Evolutionary conservation across 2,329 filamentous ascomycete genomes (phyloP).

Genomic region (Sporothrix curviconia): DNA sequence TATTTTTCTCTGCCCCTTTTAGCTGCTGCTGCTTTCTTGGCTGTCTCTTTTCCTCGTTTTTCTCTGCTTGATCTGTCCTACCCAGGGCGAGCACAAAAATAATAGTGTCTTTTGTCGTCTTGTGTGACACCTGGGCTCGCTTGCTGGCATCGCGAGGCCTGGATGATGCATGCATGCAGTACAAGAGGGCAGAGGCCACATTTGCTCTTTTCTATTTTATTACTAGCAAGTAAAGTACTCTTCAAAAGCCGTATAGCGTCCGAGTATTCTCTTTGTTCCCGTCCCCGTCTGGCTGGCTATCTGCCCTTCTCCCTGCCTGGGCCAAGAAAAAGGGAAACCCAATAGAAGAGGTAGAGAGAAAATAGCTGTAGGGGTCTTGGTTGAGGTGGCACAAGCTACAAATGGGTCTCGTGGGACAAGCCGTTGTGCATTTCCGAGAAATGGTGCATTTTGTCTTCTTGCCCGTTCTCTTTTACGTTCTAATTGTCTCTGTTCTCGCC

Average conservation of each 20-base stretch:
- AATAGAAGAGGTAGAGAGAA: neutral
- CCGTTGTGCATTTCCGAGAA: neutral
- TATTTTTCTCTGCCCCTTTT: neutral
- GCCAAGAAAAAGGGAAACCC: neutral
- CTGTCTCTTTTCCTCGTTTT: neutral
- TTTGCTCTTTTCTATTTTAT: neutral
- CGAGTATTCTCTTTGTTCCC: neutral
- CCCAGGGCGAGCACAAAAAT: neutral
- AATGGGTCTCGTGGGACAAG: neutral
- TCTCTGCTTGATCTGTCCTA: neutral
- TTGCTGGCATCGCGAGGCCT: constrained; percentile 4
- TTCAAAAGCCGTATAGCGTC: too few species aligned
- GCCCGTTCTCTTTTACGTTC: neutral
- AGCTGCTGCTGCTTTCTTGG: too few species aligned
- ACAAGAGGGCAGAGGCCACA: neutral
- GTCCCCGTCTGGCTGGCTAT: too few species aligned
- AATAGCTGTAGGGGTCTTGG: neutral
- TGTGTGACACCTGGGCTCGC: neutral
- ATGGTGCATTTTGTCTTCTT: neutral
- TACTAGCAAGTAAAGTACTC: too few species aligned
- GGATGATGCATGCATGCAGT: neutral
- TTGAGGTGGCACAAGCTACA: neutral
- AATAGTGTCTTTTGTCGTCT: neutral
- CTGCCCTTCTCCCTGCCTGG: neutral
- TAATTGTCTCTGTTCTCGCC: neutral